A percentile compares a stretch with the other conserved stretches of the same genome.
phyloP scores from a whole-genome alignment of 192 early-diverging fungal genomes.

The Coemansia sp. region DNA sequence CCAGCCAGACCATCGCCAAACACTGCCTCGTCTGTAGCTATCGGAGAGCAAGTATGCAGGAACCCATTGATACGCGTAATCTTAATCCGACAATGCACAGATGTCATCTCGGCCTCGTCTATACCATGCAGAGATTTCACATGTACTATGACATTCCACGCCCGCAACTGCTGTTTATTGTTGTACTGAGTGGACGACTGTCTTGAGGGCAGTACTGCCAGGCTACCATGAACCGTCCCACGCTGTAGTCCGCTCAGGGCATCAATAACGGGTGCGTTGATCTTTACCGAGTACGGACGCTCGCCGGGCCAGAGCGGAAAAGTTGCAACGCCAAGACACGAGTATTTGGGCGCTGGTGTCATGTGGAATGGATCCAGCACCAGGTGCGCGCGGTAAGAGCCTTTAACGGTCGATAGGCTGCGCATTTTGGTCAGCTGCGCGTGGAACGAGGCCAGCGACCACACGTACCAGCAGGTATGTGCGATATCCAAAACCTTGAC shows the following conservation, averaged over 20 bases:
- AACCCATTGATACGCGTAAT: constrained; percentile 28
- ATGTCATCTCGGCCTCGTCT: constrained; percentile 30
- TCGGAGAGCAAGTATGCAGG: constrained; percentile 7
- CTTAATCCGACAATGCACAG: constrained; percentile 48
- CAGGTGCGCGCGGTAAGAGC: constrained; percentile 39
- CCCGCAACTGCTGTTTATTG: background rate
- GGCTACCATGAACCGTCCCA: constrained; percentile 22
- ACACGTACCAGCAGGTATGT: constrained; percentile 58
- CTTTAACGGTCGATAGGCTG: constrained; percentile 55
- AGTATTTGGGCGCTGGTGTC: constrained; percentile 31
- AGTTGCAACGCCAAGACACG: constrained; percentile 40
- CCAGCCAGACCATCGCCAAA: background rate
- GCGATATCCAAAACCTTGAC: constrained; percentile 57
- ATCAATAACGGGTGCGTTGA: constrained; percentile 47
- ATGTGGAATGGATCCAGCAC: constrained; percentile 41
- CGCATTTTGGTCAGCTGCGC: constrained; percentile 70
- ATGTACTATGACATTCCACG: constrained; percentile 47
- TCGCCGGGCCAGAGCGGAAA: constrained; percentile 47
- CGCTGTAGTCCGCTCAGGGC: constrained; percentile 34
- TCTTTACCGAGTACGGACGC: constrained; percentile 37
- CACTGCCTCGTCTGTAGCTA: background rate
- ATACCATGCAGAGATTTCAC: constrained; percentile 31
- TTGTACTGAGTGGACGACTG: background rate
- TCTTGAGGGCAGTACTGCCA: constrained; percentile 39
- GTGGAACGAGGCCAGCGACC: constrained; percentile 64